Percentiles rank a stretch among this genome's conserved stretches.
These are phyloP conservation scores for Auriculariales sp. DNA, from an alignment of 768 basidiomycete genomes.

Conservation along the genomic window DNA sequence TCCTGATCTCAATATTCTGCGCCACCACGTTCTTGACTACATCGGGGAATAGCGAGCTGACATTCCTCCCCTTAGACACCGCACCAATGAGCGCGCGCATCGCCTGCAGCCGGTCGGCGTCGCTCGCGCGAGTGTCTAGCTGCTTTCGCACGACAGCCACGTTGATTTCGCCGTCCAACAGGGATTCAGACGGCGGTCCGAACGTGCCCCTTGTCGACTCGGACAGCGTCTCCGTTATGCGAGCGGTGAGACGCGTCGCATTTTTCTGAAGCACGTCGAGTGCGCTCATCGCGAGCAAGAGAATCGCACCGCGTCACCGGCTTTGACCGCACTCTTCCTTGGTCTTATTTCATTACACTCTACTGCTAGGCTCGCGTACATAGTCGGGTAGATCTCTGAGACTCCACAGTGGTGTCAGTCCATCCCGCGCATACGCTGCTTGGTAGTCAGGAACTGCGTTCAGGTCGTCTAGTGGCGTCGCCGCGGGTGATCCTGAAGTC, in stretches of 20 bases:
- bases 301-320: too few species aligned
- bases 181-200: constrained; percentile 32
- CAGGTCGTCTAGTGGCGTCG: too few species aligned
- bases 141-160: constrained; percentile 70
- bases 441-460: too few species aligned
- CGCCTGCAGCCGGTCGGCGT: constrained; percentile 84
- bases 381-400: too few species aligned
- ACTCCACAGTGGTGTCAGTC: too few species aligned
- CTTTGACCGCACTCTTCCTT: too few species aligned
- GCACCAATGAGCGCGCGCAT: constrained; percentile 93
- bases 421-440: too few species aligned
- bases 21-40: constrained; percentile 97
- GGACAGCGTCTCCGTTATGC: constrained; percentile 69
- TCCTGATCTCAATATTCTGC: constrained; percentile 82
- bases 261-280: constrained; percentile 47
- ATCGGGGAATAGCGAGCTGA: constrained; percentile 87
- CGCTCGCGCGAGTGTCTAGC: constrained; percentile 76
- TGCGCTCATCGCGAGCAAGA: neutral
- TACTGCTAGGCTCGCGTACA: too few species aligned
- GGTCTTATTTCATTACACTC: too few species aligned
- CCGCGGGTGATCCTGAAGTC: too few species aligned
- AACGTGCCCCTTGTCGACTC: constrained; percentile 45
- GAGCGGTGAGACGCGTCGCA: constrained; percentile 68
- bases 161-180: constrained; percentile 68
- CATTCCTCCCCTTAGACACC: constrained; percentile 83